These are phyloP conservation scores for Yarrowia sp. DNA, from an alignment of 805 yeast species.

Conservation along the genomic window DNA sequence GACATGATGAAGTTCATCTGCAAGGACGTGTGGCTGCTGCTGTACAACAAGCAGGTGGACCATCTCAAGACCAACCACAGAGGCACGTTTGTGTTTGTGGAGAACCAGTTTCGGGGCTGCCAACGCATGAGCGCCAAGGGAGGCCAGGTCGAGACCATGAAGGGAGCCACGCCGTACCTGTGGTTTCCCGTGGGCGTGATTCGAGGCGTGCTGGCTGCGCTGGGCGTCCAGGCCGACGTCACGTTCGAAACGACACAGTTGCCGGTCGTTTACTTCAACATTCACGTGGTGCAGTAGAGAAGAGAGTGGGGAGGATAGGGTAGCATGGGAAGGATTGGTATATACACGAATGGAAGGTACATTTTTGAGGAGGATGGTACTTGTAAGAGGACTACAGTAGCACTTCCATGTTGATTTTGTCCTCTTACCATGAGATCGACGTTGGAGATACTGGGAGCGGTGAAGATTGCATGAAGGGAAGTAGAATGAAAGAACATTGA, in stretches of 20 bases:
- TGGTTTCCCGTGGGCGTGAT: conserved; percentile 81
- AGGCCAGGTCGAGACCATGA: conserved; percentile 48
- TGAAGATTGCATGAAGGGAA: too few relatives aligned
- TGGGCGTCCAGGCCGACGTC: conserved; percentile 72
- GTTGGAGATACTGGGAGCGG: too few relatives aligned
- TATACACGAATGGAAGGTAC: conserved; percentile 6
- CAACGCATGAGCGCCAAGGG: conserved; percentile 54
- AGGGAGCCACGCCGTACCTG: conserved; percentile 56
- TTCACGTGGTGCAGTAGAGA: conserved; percentile 53
- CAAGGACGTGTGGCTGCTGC: conserved; percentile 84
- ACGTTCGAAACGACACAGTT: conserved; percentile 66
- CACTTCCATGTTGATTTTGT: too few relatives aligned
- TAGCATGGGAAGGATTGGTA: background rate
- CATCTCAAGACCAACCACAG: conserved; percentile 91
- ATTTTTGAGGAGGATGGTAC: too few relatives aligned
- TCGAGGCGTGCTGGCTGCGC: conserved; percentile 70
- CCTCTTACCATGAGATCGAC: too few relatives aligned
- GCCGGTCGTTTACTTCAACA: conserved; percentile 76
- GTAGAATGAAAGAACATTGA: too few relatives aligned
- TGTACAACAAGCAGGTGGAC: conserved; percentile 88
- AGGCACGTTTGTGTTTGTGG: conserved; percentile 80
- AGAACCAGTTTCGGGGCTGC: conserved; percentile 65
- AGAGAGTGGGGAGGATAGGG: background rate
- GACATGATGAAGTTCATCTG: conserved; percentile 92
- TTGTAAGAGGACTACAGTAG: too few relatives aligned